Percentiles rank a stretch among this genome's conserved stretches.
These are phyloP conservation scores for Eimeria necatrix DNA, from an alignment of 169 alveolate species.

Conservation along the genomic window DNA sequence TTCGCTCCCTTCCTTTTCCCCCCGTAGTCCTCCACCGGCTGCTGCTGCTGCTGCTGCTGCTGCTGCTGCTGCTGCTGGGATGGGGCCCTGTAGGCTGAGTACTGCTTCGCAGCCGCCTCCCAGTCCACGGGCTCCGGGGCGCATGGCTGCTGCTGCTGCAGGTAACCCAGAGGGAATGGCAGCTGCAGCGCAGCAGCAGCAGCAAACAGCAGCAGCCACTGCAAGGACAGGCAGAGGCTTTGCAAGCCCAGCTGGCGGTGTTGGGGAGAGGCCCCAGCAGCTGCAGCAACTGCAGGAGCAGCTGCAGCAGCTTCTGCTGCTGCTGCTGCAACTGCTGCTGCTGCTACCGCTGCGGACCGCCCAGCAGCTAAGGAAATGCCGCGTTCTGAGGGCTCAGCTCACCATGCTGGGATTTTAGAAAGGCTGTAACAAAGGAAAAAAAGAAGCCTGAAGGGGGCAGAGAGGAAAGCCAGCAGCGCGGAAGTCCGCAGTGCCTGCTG, in stretches of 20 bases:
- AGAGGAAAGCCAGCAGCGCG: neutral
- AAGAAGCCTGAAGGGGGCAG: neutral
- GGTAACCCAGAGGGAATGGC: conserved; percentile 49
- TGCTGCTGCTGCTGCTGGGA: conserved; percentile 16
- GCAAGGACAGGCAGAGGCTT: no score
- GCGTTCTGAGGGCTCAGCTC: neutral
- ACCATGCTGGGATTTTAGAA: neutral
- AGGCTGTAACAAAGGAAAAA: neutral
- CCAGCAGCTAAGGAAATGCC: neutral
- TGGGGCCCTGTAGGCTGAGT: conserved; percentile 74
- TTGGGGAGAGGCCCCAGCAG: neutral
- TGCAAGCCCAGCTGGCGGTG: neutral
- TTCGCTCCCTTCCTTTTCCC: conserved; percentile 70
- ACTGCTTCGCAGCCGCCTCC: conserved; percentile 80
- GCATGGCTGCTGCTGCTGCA: conserved; percentile 21
- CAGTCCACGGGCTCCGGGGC: conserved; percentile 70
- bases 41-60: conserved; percentile 71
- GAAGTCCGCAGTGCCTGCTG: neutral
- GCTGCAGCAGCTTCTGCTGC: neutral
- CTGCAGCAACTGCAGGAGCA: neutral
- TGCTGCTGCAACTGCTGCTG: neutral
- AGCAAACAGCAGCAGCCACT: neutral
- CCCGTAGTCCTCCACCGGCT: conserved; percentile 14
- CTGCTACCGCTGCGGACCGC: neutral
- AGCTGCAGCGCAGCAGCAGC: conserved; percentile 63